Base-by-base conservation (phyloP, 805 yeast genomes). In the Torulaspora delbrueckii region DNA sequence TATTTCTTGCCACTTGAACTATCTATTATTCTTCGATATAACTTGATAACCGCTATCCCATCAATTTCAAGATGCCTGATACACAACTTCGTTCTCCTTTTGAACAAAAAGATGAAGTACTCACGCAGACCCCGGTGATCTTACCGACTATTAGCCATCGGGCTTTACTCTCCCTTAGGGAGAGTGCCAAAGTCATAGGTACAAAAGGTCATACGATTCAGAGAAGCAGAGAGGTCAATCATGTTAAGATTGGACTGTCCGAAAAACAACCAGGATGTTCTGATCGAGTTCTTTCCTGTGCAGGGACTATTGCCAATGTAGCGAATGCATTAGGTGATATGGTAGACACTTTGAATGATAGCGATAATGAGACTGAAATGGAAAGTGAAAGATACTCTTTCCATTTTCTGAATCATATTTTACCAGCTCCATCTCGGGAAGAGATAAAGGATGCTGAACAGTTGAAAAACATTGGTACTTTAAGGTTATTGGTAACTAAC, bases 181-280 rank as follows among this genome's bases (percentile, higher is more conserved):
- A 89, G 65, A 90, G 95, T 9, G 96, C 96, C 13, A 85, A 88
- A 50, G 79, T 89, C 51, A 89, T 89, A 56, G 96, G 96, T 43
- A 84, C 84, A 54, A 84, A 79, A 53, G 96, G 96, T 37, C 72
- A 75, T 40, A 83, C 83, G 45, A 88, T 89, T 49, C 84, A 89
- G 45, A 74, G 77, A 28, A 78, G 89, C 38, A 75, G 96, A 53
- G 87, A 79, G 40, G 77, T 77, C 47, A 85, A 91, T 25, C 76
- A 77, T 45, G 88, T 89, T 48, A 86, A 84, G 61, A 95, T 95
- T 4, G 96, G 95, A 13, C 87, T 89, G 37, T 83, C 95, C 10
- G 84, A 83, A 57, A 81, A 85, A 32, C 79, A 81, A 28, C 82
- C 82, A 10, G 93, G 95, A 16, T 82, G 88, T 47, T 81, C 83